These are phyloP conservation scores for Paramyrothecium roridum DNA, from an alignment of 2,329 filamentous ascomycete species.

Conservation along the genomic window DNA sequence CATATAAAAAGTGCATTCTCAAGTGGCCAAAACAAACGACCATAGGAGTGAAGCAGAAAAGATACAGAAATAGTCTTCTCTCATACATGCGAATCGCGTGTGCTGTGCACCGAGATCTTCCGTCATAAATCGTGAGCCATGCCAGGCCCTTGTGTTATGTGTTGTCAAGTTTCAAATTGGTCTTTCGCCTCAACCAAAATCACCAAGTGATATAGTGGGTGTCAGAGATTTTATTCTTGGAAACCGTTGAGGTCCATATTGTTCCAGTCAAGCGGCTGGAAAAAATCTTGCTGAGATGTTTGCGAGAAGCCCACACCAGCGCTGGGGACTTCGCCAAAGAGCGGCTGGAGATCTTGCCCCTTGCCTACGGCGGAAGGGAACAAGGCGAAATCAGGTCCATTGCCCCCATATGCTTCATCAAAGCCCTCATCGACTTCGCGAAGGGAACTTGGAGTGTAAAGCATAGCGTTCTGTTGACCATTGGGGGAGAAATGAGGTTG, in stretches of 20 bases:
- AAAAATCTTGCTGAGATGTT: slow-evolving; percentile 48
- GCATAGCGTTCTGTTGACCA: slow-evolving; percentile 65
- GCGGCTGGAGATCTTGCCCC: slow-evolving; percentile 34
- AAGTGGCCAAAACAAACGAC: slow-evolving; percentile 9
- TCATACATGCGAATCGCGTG: slow-evolving; percentile 16
- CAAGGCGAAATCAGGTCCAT: slow-evolving; percentile 62
- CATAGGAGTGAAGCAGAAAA: slow-evolving; percentile 7
- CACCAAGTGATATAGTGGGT: too few species aligned
- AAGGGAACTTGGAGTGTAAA: slow-evolving; percentile 64
- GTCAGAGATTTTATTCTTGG: slow-evolving; percentile 19
- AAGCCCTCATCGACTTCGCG: slow-evolving; percentile 64
- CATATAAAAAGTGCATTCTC: slow-evolving; percentile 5
- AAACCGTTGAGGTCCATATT: slow-evolving; percentile 28
- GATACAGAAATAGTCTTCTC: slow-evolving; percentile 11
- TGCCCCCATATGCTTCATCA: slow-evolving; percentile 47
- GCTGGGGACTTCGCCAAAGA: slow-evolving; percentile 51
- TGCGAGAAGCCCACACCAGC: slow-evolving; percentile 50
- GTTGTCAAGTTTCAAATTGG: slow-evolving; percentile 2
- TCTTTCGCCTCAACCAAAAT: too few species aligned
- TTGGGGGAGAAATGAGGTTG: slow-evolving; percentile 63
- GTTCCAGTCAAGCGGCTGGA: slow-evolving; percentile 41
- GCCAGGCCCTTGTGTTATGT: slow-evolving; percentile 2
- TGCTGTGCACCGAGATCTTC: slow-evolving; percentile 12
- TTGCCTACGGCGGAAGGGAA: slow-evolving; percentile 46
- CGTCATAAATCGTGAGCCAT: slow-evolving; percentile 14